Percentiles rank a stretch among this genome's conserved stretches.
phyloP scores from a whole-genome alignment of 805 yeast genomes.

The Wickerhamomyces ciferrii region DNA sequence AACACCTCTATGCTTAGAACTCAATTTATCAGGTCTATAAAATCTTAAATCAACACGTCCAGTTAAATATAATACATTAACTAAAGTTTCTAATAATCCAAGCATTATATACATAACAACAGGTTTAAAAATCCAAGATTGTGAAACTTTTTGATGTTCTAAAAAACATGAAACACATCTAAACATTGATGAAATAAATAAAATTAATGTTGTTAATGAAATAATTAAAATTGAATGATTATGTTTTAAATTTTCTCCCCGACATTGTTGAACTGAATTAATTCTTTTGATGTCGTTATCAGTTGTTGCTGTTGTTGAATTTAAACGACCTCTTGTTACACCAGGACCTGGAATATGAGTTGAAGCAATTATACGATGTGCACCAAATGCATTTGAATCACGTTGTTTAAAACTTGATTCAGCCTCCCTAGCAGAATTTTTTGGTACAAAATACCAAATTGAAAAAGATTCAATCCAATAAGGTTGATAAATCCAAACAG shows the following conservation, averaged over 20 bases:
- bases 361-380: conserved; percentile 56
- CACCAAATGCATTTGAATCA: conserved; percentile 41
- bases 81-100: conserved; percentile 61
- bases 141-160: conserved; percentile 19
- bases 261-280: conserved; percentile 15
- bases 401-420: conserved; percentile 39
- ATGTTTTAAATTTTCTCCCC: conserved; percentile 32
- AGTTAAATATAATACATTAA: conserved; percentile 49
- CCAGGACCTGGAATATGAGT: conserved; percentile 35
- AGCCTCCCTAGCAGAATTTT: conserved; percentile 45
- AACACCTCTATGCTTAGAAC: conserved; percentile 4
- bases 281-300: conserved; percentile 2
- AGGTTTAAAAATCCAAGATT: conserved; percentile 43
- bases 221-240: conserved; percentile 43
- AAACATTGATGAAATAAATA: conserved; percentile 44
- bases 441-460: conserved; percentile 53
- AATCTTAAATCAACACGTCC: conserved; percentile 73
- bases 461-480: conserved; percentile 71
- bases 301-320: conserved; percentile 17
- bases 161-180: conserved; percentile 44
- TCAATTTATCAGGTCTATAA: conserved; percentile 66
- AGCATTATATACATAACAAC: conserved; percentile 63
- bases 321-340: conserved; percentile 20
- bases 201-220: conserved; percentile 38
- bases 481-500: conserved; percentile 60